phyloP scores from a whole-genome alignment of 495 filamentous ascomycete species.

The Aspergillus heteromorphus region DNA sequence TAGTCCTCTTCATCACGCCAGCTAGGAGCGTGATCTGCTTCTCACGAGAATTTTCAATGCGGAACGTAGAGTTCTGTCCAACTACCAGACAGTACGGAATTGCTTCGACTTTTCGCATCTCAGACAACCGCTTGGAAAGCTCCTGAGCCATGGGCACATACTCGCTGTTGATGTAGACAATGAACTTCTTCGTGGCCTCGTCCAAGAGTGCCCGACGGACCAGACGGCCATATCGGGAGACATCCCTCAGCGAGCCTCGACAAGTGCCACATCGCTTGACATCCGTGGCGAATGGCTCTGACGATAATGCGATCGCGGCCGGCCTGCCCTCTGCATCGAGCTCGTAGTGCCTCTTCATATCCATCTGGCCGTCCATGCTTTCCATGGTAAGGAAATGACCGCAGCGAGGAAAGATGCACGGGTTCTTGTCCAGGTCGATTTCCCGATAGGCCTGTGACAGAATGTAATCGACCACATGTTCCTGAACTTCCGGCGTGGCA shows the following conservation, averaged over 20 bases:
- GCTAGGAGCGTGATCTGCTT: slow-evolving; percentile 12
- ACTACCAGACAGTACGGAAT: slow-evolving; percentile 13
- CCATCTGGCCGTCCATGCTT: slow-evolving; percentile 62
- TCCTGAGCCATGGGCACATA: slow-evolving; percentile 44
- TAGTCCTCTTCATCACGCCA: neutral
- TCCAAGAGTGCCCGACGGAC: slow-evolving; percentile 58
- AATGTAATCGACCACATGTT: slow-evolving; percentile 50
- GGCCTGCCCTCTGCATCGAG: slow-evolving; percentile 27
- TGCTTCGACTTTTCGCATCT: slow-evolving; percentile 14
- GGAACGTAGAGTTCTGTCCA: neutral
- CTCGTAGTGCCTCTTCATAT: slow-evolving; percentile 30
- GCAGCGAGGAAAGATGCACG: slow-evolving; percentile 56
- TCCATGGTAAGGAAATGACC: slow-evolving; percentile 47
- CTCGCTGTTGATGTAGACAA: slow-evolving; percentile 40
- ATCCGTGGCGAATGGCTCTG: slow-evolving; percentile 46
- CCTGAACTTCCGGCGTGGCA: slow-evolving; percentile 34
- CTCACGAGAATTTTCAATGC: slow-evolving; percentile 15
- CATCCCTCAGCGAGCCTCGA: slow-evolving; percentile 53
- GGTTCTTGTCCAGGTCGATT: slow-evolving; percentile 51
- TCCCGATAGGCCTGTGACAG: slow-evolving; percentile 46
- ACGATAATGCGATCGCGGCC: slow-evolving; percentile 28
- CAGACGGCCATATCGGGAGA: slow-evolving; percentile 62
- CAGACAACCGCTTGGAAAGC: slow-evolving; percentile 21
- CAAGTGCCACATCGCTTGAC: slow-evolving; percentile 58
- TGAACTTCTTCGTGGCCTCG: slow-evolving; percentile 62